Evolutionary conservation across 495 filamentous ascomycete species (phyloP), one percentile per base, ranked within the genome.

Genomic region (Daldinia loculata): DNA sequence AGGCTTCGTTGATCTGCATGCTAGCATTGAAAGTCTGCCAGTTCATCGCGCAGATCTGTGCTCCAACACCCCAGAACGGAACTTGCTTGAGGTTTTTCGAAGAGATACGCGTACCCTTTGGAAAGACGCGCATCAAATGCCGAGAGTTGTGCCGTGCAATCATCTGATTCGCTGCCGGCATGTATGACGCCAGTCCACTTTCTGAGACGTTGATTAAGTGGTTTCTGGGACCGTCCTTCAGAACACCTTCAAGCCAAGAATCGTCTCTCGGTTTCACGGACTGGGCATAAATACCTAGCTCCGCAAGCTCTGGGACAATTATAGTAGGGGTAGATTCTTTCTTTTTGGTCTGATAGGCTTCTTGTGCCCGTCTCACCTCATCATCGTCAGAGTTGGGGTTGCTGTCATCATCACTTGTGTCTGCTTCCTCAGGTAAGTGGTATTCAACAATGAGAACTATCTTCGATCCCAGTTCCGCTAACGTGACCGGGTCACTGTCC

Each of bases 201-300:
- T 88, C 86, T 6, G 84, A 87, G 0, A 88, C 79, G 69, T 88
- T 88, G 80, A 88, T 86, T 43, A 88, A 77, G 59, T 87, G 86
- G 74, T 86, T 82, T 57, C 84, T 84, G 6, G 86, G 86, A 0
- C 78, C 81, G 56, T 85, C 81, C 14, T 72, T 69, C 3, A 85
- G 70, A 1, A 66, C 66, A 14, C 70, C 32, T 9, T 80, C 76
- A 69, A 79, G 85, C 85, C 86, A 88, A 0, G 83, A 85, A 56
- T 80, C 78, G 61, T 88, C 84, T 56, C 66, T 70, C 0, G 86
- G 86, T 64, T 88, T 88, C 15, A 87, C 83, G 0, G 84, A 86
- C 63, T 88, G 86, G 1, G 84, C 86, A 62, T 87, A 88, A 29
- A 88, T 80, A 19, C 86, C 86, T 1, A 88, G 76, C 43, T 81